These are phyloP conservation scores for Pezicula radicicola DNA, from an alignment of 2,329 filamentous ascomycete genomes.

Conservation along the genomic window DNA sequence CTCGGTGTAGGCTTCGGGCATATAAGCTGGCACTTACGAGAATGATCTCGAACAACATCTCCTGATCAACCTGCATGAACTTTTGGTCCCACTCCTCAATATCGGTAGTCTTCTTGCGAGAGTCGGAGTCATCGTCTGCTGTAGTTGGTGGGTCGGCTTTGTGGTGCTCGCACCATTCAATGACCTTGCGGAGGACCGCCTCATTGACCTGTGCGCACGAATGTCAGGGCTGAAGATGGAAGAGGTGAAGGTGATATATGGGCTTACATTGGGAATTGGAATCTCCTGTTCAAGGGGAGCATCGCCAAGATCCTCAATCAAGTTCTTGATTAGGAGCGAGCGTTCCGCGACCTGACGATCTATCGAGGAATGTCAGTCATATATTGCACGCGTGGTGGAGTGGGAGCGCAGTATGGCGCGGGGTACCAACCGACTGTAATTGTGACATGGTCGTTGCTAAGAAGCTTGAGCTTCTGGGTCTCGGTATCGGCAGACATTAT, in stretches of 20 bases:
- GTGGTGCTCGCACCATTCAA: constrained; percentile 98
- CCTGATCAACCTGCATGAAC: constrained; percentile 99
- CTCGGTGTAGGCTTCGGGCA: not conserved
- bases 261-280: constrained; percentile 76
- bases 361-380: constrained; percentile 30
- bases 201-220: constrained; percentile 69
- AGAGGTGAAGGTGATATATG: not conserved
- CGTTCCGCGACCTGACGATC: constrained; percentile 86
- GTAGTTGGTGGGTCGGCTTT: constrained; percentile 79
- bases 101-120: constrained; percentile 96
- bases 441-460: constrained; percentile 46
- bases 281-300: constrained; percentile 49
- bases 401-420: constrained; percentile 3
- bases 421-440: constrained; percentile 45
- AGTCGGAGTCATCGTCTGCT: constrained; percentile 87
- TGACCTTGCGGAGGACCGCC: constrained; percentile 88
- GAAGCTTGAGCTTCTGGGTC: constrained; percentile 36
- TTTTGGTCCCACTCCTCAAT: constrained; percentile 99
- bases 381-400: not conserved
- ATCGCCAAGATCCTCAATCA: constrained; percentile 90
- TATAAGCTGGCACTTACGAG: constrained; percentile 57
- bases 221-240: constrained; percentile 8
- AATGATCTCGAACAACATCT: constrained; percentile 99
- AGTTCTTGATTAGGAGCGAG: constrained; percentile 95
- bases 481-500: constrained; percentile 31